These are phyloP conservation scores for Hyaloscypha variabilis DNA, from an alignment of 495 filamentous ascomycete species.

Conservation along the genomic window DNA sequence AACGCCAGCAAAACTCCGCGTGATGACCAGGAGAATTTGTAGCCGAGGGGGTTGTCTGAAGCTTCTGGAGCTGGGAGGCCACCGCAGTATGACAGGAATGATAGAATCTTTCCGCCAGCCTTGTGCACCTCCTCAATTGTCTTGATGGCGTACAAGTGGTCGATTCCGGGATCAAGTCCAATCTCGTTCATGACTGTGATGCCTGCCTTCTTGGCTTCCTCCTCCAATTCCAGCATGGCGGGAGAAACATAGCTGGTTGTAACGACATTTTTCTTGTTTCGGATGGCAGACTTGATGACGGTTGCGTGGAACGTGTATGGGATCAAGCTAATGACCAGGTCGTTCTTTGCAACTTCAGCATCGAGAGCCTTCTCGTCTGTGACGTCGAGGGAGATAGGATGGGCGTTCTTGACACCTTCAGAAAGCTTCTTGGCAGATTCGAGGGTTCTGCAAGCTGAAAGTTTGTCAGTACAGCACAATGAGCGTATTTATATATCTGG, in stretches of 20 bases:
- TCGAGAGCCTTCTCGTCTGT: conserved; percentile 73
- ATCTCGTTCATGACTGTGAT: conserved; percentile 99
- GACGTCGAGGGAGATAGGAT: conserved; percentile 83
- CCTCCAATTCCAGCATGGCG: conserved; percentile 87
- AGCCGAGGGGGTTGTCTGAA: conserved; percentile 90
- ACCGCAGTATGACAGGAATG: conserved; percentile 88
- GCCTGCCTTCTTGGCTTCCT: conserved; percentile 82
- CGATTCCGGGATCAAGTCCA: conserved; percentile 60
- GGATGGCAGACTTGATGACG: conserved; percentile 94
- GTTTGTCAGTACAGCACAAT: conserved; percentile 8
- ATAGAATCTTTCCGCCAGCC: conserved; percentile 81
- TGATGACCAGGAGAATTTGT: conserved; percentile 91
- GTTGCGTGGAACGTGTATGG: conserved; percentile 90
- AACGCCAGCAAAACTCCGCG: conserved; percentile 88
- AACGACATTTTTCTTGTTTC: conserved; percentile 91
- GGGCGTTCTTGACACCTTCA: conserved; percentile 68
- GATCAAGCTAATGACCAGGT: conserved; percentile 81
- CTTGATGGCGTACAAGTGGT: conserved; percentile 88
- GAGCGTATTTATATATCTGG: neutral
- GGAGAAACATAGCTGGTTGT: conserved; percentile 95
- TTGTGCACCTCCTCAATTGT: conserved; percentile 59
- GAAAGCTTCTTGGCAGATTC: conserved; percentile 74
- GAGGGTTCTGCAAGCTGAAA: conserved; percentile 81
- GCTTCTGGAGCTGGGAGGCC: conserved; percentile 82
- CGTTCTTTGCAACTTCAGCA: conserved; percentile 72